Conservation (phyloP, 2,329 filamentous ascomycete species). For the Pseudogymnoascus verrucosus region DNA sequence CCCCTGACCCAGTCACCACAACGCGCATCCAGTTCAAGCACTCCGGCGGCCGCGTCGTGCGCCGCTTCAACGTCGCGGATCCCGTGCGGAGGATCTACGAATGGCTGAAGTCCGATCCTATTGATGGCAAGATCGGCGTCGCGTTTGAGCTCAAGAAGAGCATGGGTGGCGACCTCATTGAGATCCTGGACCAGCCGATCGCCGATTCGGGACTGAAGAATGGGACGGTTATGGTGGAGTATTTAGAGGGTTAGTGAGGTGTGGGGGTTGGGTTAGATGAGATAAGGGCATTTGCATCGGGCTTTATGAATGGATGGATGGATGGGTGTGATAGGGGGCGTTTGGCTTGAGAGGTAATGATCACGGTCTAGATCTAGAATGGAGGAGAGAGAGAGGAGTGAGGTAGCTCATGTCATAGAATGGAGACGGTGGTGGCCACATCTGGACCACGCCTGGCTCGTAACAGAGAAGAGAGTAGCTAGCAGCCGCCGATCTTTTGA, state of each 20-base stretch:
- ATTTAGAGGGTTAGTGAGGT: conserved; percentile 43
- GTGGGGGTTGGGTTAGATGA: background rate
- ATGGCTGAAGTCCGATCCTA: conserved; percentile 84
- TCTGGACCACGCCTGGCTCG: background rate
- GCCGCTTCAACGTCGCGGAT: conserved; percentile 72
- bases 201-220: conserved; percentile 81
- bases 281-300: background rate
- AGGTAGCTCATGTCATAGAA: background rate
- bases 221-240: conserved; percentile 93
- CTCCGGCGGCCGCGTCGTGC: conserved; percentile 74
- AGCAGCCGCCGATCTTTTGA: background rate
- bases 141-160: conserved; percentile 76
- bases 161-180: conserved; percentile 74
- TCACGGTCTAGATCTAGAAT: background rate
- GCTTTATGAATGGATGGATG: background rate
- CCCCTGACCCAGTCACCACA: conserved; percentile 58
- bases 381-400: background rate
- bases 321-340: background rate
- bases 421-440: background rate
- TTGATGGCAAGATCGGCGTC: conserved; percentile 69
- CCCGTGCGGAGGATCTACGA: conserved; percentile 80
- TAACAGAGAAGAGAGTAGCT: background rate
- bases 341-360: background rate
- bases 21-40: conserved; percentile 92
- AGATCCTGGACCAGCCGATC: conserved; percentile 64